Evolutionary conservation across 2,329 filamentous ascomycete genomes (phyloP), one percentile per base, ranked within the genome.

Genomic region (Ambrosiella beaveri): DNA sequence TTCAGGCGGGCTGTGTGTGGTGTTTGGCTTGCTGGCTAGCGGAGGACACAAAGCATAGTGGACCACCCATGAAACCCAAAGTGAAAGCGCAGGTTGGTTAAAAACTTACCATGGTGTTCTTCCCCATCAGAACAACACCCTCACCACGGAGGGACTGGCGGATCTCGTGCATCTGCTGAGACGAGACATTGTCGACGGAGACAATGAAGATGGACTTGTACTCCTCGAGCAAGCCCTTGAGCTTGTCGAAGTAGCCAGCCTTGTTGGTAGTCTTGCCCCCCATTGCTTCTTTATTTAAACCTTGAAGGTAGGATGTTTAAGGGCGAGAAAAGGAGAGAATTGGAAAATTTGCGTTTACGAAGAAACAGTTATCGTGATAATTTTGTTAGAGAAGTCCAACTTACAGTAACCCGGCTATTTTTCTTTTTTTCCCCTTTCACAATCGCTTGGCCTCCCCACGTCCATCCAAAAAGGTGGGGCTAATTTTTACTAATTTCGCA

Each of bases 81-180:
- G 45, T 49, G 12, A 5, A 49, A 9, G 8, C 45, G 45, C 13
- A 49, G 17, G 13, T n/a, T 9, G 2, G 13, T 15, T 47, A 57
- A 55, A 40, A 4, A 67, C 78, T 61, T 75, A 93, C 91, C 93
- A 98, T 98, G 76, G 93, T 98, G 85, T 98, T 98, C 86, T 96
- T 97, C 73, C 91, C 93, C 93, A 97, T 97, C 77, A 98, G 81
- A 68, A 98, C 90, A 68, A 97, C 86, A 76, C 82, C 90, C 75
- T 95, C 77, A 63, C 85, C 85, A 73, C 93, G 90, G 74, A 98
- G 86, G 69, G 88, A 76, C 70, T 85, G 77, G 74, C 93, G 87
- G 75, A 98, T 97, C 84, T 98, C 93, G 88, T 98, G 93, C 94
- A 98, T 98, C 85, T 98, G 94, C 84, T 98, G 93, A 68, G 93